Evolutionary conservation across 1,284 basidiomycete genomes (phyloP).

Genomic region (Sporisorium graminicola): DNA sequence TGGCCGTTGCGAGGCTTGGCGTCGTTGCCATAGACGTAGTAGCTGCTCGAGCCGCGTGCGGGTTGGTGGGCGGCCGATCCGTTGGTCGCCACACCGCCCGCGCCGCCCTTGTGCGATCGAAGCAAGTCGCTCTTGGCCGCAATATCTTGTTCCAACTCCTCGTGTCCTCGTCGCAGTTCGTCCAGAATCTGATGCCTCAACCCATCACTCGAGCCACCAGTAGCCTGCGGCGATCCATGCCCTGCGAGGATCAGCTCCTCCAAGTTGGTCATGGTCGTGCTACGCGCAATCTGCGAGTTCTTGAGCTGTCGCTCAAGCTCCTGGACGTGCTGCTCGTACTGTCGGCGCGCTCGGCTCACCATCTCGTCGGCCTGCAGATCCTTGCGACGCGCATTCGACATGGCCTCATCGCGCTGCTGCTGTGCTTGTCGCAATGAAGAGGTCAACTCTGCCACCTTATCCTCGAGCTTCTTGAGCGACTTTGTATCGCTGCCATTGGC

Average conservation of each 20-base stretch:
- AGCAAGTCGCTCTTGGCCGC: constrained; percentile 63
- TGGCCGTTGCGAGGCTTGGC: neutral
- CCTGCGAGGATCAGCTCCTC: constrained; percentile 59
- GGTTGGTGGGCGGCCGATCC: neutral
- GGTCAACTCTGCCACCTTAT: constrained; percentile 72
- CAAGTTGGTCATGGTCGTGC: constrained; percentile 63
- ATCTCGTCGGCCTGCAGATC: constrained; percentile 79
- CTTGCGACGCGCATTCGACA: constrained; percentile 75
- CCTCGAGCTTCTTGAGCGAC: constrained; percentile 74
- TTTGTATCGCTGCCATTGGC: constrained; percentile 23
- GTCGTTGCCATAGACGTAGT: constrained; percentile 53
- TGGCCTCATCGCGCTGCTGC: constrained; percentile 66
- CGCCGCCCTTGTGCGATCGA: constrained; percentile 40
- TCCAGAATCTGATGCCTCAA: constrained; percentile 78
- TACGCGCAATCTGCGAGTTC: constrained; percentile 70
- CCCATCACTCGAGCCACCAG: constrained; percentile 70
- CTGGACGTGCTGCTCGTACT: constrained; percentile 78
- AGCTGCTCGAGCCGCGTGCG: constrained; percentile 35
- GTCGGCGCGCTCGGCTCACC: constrained; percentile 77
- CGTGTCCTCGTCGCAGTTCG: constrained; percentile 74
- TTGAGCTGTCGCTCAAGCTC: constrained; percentile 77
- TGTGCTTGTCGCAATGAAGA: constrained; percentile 49
- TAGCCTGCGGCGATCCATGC: constrained; percentile 20
- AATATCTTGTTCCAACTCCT: constrained; percentile 65
- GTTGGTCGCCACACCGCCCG: neutral